Base-by-base conservation (phyloP, 1,139 yeast species). In the Fermentozyma sake region DNA sequence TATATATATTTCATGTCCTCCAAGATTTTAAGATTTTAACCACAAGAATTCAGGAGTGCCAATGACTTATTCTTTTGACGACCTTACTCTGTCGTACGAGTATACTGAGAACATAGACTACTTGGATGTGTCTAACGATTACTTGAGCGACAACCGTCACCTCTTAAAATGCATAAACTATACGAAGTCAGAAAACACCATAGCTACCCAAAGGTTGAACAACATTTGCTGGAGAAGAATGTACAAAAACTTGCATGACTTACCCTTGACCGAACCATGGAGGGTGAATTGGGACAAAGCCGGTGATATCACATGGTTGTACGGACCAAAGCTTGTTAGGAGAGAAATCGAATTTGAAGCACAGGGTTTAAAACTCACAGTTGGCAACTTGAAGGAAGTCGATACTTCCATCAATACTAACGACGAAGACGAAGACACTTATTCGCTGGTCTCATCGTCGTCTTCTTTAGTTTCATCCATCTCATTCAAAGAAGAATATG, bases 251-350 rank as follows among this genome's bases (percentile, higher is more conserved):
- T 42, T 61, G 23, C 33, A 48, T 22, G 26, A 43, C 3, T 48
- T 66, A 19, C 28, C 34, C 11, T 64, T 58, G 28, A 38, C 55
- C 12, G 48, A 54, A 28, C 72, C 72, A 1, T 42, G 44, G n/a
- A 30, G 29, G 14, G 65, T 66, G 23, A 65, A 66, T 38, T 66
- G 72, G 72, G 58, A 61, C 36, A 66, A 66, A 39, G 52, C 50
- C 29, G 58, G 61, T 33, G 72, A 66, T 36, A 53, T 63, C 27
- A 66, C 69, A 9, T 65, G 71, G 72, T 55, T 67, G 33, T 66
- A 58, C 35, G 72, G 72, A 1, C 72, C 72, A 17, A 58, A 59
- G 37, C n/a, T n/a, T n/a, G n/a, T n/a, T n/a, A n/a, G n/a, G n/a
- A n/a, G n/a, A n/a, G n/a, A n/a, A n/a, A n/a, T n/a, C n/a, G n/a